Base-by-base conservation (phyloP, 257 asterid genomes). In the Buddleja alternifolia region DNA sequence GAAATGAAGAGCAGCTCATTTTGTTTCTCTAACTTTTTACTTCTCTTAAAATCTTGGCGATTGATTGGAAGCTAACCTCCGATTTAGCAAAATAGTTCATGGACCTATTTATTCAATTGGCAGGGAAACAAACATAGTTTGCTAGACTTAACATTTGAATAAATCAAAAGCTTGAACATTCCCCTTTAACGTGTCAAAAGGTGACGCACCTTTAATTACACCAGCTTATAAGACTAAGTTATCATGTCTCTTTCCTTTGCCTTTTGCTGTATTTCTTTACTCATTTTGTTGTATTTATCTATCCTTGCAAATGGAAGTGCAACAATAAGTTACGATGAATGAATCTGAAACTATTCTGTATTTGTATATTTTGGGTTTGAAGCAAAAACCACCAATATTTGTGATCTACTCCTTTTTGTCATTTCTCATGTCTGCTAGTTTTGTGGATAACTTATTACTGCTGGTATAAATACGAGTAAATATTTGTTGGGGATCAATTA, bases 51-150 rank as follows among this genome's bases (percentile, higher is more conserved):
- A 29, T 29, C 2, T 1, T 29, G 34, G 34, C 34, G 5, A 29
- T 29, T 29, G 2, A 29, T 29, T 2, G 5, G 5, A 29, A 29
- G 34, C 34, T 29, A 29, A 29, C 5, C 2, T 2, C 34, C 2
- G 34, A 29, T 2, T 51, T 51, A 21, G 58, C 58, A 42, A 34
- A 16, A 65, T 65, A 42, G 16, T 39, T 17, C 59, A 24, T 65
- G 3, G n/a, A 71, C 29, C 29, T 39, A 23, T 53, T 47, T 10
- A 55, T 51, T 56, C 55, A 36, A 70, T 42, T 34, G 58, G 45
- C 66, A 56, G 23, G 17, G 42, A 16, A 48, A 36, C 16, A 51
- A 48, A 20, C 16, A 51, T 4, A 16, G 17, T 50, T 23, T 14
- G 6, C 40, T 19, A 7, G 25, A 34, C 45, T 61, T 39, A 8